Evolutionary conservation across 768 basidiomycete genomes (phyloP).

Genomic region (Neoboletus magnificus): DNA sequence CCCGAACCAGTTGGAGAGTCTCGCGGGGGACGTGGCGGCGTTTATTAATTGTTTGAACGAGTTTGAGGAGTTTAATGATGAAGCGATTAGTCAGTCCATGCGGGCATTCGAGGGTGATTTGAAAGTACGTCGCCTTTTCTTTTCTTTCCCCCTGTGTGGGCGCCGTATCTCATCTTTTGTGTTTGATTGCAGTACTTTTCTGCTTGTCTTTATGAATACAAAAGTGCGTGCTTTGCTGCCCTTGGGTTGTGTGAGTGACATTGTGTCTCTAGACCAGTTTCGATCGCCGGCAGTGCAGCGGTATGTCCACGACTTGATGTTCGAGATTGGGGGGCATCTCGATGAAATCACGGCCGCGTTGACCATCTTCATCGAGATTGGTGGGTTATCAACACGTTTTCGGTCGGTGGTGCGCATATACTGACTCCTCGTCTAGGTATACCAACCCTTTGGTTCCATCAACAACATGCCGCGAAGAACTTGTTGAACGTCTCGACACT

Average conservation of each 20-base stretch:
- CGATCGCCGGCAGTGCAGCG: constrained; percentile 48
- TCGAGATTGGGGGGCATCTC: constrained; percentile 50
- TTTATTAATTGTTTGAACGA: constrained; percentile 50
- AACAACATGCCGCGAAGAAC: constrained; percentile 46
- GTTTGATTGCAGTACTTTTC: constrained; percentile 44
- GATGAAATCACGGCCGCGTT: constrained; percentile 46
- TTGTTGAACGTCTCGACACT: constrained; percentile 49
- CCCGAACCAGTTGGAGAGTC: constrained; percentile 41
- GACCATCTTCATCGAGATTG: constrained; percentile 49
- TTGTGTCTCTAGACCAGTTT: constrained; percentile 41
- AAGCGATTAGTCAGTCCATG: constrained; percentile 47
- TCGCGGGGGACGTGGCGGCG: constrained; percentile 45
- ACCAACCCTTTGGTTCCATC: constrained; percentile 50
- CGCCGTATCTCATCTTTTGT: neutral
- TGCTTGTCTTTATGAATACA: constrained; percentile 43
- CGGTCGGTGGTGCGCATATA: neutral
- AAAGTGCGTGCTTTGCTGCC: constrained; percentile 28
- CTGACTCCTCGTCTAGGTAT: constrained; percentile 35
- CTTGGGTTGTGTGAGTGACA: neutral
- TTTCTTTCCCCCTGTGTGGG: neutral
- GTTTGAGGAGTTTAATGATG: constrained; percentile 53
- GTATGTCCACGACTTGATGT: constrained; percentile 46
- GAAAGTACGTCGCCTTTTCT: constrained; percentile 29
- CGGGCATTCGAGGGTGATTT: constrained; percentile 46
- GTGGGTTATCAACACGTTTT: constrained; percentile 25